phyloP scores from a whole-genome alignment of 2,329 filamentous ascomycete species.

The Colletotrichum tanaceti region DNA sequence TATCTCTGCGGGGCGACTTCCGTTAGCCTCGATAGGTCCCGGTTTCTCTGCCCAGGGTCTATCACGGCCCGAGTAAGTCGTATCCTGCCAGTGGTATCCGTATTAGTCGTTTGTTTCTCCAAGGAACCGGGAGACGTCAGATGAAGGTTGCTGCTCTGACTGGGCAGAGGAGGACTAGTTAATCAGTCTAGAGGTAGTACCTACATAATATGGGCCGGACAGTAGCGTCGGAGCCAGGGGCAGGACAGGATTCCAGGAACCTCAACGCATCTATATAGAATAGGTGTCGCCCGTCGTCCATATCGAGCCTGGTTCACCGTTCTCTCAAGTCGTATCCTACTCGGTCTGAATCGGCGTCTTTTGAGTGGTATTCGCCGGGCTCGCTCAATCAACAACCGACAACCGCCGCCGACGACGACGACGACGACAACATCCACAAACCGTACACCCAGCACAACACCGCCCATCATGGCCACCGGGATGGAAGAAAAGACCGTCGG shows the following conservation, averaged over 20 bases:
- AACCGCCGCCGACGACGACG: neutral
- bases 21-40: neutral
- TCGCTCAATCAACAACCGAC: neutral
- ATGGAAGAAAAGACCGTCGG: slow-evolving; percentile 39
- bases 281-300: slow-evolving; percentile 8
- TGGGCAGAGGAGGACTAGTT: neutral
- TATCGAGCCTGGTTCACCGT: neutral
- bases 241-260: neutral
- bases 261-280: slow-evolving; percentile 25
- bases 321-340: slow-evolving; percentile 13
- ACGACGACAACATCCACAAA: too few relatives aligned
- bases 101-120: slow-evolving; percentile 5
- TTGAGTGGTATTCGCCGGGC: slow-evolving; percentile 22
- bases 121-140: slow-evolving; percentile 37
- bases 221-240: slow-evolving; percentile 15
- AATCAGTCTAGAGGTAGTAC: too few relatives aligned
- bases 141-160: slow-evolving; percentile 33
- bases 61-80: slow-evolving; percentile 37
- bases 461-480: slow-evolving; percentile 27
- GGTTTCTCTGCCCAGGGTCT: slow-evolving; percentile 22
- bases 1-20: slow-evolving; percentile 34
- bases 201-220: slow-evolving; percentile 1
- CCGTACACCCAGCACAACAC: neutral
- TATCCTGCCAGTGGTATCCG: slow-evolving; percentile 18
- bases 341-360: slow-evolving; percentile 21